These are phyloP conservation scores for Gossypium herbaceum DNA, from an alignment of 345 rosid genomes.

Conservation along the genomic window DNA sequence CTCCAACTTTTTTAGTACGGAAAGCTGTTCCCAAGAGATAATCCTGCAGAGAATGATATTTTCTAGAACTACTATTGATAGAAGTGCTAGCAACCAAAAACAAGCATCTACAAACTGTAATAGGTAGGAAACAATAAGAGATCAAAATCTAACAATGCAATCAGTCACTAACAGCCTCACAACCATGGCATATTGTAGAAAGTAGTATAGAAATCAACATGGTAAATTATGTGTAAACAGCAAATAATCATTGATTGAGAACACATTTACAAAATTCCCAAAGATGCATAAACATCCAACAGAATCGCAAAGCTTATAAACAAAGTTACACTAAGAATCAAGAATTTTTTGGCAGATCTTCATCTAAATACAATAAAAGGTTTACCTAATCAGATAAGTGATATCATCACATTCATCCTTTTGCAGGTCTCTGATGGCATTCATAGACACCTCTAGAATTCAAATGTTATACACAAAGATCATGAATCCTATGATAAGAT, in stretches of 20 bases:
- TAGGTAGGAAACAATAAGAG: too few species aligned
- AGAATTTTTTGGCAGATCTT: slow-evolving; percentile 13
- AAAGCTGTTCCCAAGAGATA: too few species aligned
- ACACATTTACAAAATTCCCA: slow-evolving; percentile 24
- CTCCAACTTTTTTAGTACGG: too few species aligned
- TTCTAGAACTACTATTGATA: too few species aligned
- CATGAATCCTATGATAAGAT: slow-evolving; percentile 15
- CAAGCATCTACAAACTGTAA: too few species aligned
- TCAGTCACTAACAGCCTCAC: too few species aligned
- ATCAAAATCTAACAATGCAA: too few species aligned
- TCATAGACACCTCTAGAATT: slow-evolving; percentile 17
- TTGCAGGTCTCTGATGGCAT: neutral
- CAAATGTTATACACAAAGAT: slow-evolving; percentile 25
- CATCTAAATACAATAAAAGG: slow-evolving; percentile 19
- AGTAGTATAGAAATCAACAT: neutral
- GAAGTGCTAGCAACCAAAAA: too few species aligned
- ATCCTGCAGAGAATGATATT: too few species aligned
- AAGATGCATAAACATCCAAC: slow-evolving; percentile 14
- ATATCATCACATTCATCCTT: slow-evolving; percentile 19
- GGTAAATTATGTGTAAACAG: neutral
- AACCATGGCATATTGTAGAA: neutral
- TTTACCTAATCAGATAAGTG: slow-evolving; percentile 20
- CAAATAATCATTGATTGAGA: slow-evolving; percentile 13
- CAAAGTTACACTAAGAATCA: slow-evolving; percentile 27
- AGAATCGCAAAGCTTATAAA: slow-evolving; percentile 22